Conservation (phyloP, 1,139 yeast species). For the Pichia sp. region DNA sequence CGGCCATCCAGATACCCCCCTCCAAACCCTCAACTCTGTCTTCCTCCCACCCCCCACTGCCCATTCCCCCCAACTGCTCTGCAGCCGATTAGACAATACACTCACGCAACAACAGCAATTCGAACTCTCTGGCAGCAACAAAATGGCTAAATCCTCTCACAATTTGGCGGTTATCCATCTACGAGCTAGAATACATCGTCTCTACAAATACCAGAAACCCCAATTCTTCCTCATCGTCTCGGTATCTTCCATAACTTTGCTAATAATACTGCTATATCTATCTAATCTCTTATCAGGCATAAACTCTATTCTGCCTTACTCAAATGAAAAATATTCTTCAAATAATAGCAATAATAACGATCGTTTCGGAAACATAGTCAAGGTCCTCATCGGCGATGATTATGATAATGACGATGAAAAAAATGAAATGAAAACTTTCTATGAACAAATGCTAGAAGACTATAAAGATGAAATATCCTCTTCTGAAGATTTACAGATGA, state of each 20-base stretch:
- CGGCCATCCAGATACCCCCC: no score
- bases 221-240: background rate
- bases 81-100: no score
- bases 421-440: background rate
- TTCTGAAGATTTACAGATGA: conserved; percentile 2
- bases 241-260: background rate
- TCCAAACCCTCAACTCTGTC: no score
- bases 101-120: background rate
- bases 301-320: no score
- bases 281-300: background rate
- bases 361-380: no score
- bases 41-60: no score
- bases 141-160: no score
- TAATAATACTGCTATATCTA: background rate
- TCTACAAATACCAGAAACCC: background rate
- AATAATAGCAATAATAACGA: background rate
- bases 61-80: no score
- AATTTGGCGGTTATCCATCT: conserved; percentile 1
- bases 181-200: conserved; percentile 1
- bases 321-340: no score
- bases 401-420: background rate
- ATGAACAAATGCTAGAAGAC: conserved; percentile 7
- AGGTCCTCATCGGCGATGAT: no score
- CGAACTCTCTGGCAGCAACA: no score
- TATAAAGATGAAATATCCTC: conserved; percentile 3